Evolutionary conservation across 306 rosid species (phyloP), one percentile per base, ranked within the genome.

Genomic region (Ormosia emarginata): DNA sequence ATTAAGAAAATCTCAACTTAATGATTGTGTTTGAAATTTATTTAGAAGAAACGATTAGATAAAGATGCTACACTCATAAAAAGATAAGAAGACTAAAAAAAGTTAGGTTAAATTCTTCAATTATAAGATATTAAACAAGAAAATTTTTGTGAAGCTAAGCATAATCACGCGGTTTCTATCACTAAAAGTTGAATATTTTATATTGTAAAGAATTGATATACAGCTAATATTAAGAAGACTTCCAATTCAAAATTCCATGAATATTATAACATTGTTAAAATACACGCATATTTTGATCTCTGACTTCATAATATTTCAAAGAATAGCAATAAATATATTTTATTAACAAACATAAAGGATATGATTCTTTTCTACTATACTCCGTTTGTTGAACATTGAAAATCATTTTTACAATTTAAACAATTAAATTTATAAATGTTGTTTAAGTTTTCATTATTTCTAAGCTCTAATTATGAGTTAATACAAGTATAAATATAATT

Each of bases 21-120:
- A 81, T 77, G 78, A 85, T 78, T 72, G 65, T 71, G 86, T 72
- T 83, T 78, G 71, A 78, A 64, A 53, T 71, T 52, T 57, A 63
- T 30, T 71, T 34, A 1, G 57, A 71, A 71, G 41, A 44, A 67
- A 41, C 15, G 64, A 64, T 77, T 56, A 43, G 65, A 56, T 8
- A 68, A 77, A 77, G 88, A 85, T 46, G 61, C 49, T 56, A 37
- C 8, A 17, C 84, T 68, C 74, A 3, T 68, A 50, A 29, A 69
- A 61, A 69, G 82, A 68, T 56, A 57, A 67, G 32, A 65, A 11
- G 69, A 17, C 5, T 8, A 1, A 24, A 9, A 72, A 78, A 84
- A 29, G 33, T 79, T 56, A n/a, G 47, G 52, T 67, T 14, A 4
- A 41, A 50, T 29, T 61, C 68, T 52, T 4, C 55, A 3, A 12